These are phyloP conservation scores for Udeniomyces megalosporus DNA, from an alignment of 768 basidiomycete genomes.

Conservation along the genomic window DNA sequence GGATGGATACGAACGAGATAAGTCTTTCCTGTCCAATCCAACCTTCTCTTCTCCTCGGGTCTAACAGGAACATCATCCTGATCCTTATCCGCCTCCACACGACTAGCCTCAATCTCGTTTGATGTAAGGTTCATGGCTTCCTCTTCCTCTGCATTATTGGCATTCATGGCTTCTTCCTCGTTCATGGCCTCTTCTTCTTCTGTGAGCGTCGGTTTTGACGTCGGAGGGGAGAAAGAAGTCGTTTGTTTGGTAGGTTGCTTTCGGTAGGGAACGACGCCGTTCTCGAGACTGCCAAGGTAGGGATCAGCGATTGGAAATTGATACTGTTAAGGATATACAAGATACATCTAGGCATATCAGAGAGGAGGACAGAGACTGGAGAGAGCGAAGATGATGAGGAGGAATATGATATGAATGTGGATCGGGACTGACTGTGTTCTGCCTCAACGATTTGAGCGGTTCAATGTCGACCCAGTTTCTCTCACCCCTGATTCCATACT, in stretches of 20 bases:
- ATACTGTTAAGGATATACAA: constrained; percentile 38
- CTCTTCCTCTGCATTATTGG: constrained; percentile 11
- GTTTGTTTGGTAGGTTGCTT: constrained; percentile 27
- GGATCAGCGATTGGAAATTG: constrained; percentile 45
- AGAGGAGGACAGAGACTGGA: background rate
- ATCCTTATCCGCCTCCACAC: constrained; percentile 30
- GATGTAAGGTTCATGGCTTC: background rate
- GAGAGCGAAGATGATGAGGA: background rate
- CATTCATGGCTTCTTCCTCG: constrained; percentile 17
- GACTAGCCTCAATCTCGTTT: background rate
- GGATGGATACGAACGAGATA: constrained; percentile 49
- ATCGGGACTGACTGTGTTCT: constrained; percentile 43
- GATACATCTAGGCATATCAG: too few species aligned
- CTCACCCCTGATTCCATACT: constrained; percentile 35
- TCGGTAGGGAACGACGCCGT: constrained; percentile 24
- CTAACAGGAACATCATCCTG: constrained; percentile 53
- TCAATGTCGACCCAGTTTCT: constrained; percentile 51
- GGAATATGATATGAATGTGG: background rate
- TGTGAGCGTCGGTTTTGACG: background rate
- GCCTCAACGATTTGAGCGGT: constrained; percentile 44
- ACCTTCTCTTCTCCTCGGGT: constrained; percentile 65
- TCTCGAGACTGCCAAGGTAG: constrained; percentile 36
- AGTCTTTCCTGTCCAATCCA: constrained; percentile 73
- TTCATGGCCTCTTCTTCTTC: constrained; percentile 2
- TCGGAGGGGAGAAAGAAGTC: background rate